Percentiles rank a stretch among this genome's conserved stretches.
Conservation (phyloP, 1,139 yeast genomes). For the Pneumocystis jirovecii region DNA sequence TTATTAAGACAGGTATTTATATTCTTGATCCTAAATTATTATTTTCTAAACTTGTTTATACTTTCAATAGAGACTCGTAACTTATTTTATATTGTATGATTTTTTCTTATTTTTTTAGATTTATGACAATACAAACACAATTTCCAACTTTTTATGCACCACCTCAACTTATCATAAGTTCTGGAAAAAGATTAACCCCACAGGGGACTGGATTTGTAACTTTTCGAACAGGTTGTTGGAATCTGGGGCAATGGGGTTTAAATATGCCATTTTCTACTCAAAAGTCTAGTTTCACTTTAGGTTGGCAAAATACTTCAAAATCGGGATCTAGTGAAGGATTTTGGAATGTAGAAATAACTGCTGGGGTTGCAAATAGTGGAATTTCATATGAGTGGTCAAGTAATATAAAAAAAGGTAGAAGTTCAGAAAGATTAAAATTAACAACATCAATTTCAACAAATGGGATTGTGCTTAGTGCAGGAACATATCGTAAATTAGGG, state of each 20-base stretch:
- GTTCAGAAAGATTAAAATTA: conserved; percentile 5
- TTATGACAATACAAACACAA: neutral
- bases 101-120: neutral
- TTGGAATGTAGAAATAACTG: conserved; percentile 7
- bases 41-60: conserved; percentile 6
- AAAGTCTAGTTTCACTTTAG: neutral
- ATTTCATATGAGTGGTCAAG: conserved; percentile 7
- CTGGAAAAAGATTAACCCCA: conserved; percentile 8
- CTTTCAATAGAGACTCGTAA: conserved; percentile 6
- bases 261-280: neutral
- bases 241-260: conserved; percentile 6
- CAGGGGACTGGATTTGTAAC: conserved; percentile 6
- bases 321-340: neutral
- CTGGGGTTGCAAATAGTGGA: conserved; percentile 7
- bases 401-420: neutral
- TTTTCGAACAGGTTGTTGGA: conserved; percentile 6
- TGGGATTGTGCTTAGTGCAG: conserved; percentile 6
- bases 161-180: conserved; percentile 7
- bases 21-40: conserved; percentile 4
- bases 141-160: conserved; percentile 2
- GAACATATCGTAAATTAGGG: conserved; percentile 6
- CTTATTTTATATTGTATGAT: conserved; percentile 1
- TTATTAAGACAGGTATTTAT: neutral
- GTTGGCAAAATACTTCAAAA: neutral
- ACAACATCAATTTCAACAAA: conserved; percentile 7